Conservation (phyloP, 257 asterid genomes). For the Jacaranda copaia region DNA sequence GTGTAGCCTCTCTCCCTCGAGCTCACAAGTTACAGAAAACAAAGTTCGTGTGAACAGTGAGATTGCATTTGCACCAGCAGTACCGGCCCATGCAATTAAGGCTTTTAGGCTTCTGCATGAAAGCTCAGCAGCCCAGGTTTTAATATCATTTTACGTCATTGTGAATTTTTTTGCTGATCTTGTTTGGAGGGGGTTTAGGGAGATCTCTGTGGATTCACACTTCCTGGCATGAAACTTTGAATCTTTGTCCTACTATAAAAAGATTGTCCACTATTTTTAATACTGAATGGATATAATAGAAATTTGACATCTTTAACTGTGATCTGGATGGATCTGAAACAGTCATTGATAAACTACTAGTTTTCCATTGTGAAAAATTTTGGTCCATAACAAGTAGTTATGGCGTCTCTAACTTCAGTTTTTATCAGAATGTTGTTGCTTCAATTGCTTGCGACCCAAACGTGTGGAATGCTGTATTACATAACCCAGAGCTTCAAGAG, state of each 20-base stretch:
- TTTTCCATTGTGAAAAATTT: neutral
- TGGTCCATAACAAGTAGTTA: neutral
- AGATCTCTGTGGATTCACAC: too few relatives aligned
- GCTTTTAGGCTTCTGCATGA: slow-evolving; percentile 51
- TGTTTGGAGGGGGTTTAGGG: too few relatives aligned
- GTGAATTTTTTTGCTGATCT: neutral
- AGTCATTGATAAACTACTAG: neutral
- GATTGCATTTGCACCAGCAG: slow-evolving; percentile 23
- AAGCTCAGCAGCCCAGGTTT: slow-evolving; percentile 52
- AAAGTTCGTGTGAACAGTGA: slow-evolving; percentile 34
- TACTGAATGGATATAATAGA: neutral
- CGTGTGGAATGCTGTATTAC: slow-evolving; percentile 68
- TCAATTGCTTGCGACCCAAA: slow-evolving; percentile 70
- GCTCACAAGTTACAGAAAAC: slow-evolving; percentile 23
- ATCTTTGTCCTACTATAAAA: neutral
- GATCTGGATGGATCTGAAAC: neutral
- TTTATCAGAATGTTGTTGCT: slow-evolving; percentile 65
- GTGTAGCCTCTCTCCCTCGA: too few relatives aligned
- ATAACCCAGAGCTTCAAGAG: slow-evolving; percentile 57
- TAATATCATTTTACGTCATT: neutral
- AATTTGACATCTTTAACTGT: neutral
- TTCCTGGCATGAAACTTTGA: too few relatives aligned
- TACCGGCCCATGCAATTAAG: slow-evolving; percentile 43
- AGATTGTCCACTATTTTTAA: neutral
- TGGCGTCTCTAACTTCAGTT: neutral